Conservation (phyloP, 2,329 filamentous ascomycete genomes). For the Talaromyces sp. region DNA sequence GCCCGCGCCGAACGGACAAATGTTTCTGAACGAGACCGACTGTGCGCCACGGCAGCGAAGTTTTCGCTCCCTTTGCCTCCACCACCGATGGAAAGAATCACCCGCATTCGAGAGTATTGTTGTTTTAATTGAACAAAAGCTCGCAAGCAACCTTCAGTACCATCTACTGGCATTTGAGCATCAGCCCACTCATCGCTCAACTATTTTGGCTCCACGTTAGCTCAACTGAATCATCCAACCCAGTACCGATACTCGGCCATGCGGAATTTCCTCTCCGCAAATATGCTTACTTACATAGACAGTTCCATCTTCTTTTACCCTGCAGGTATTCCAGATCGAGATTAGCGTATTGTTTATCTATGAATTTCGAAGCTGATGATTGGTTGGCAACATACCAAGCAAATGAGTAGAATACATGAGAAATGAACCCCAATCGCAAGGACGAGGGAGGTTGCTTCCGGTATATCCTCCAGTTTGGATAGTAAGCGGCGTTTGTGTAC, state of each 20-base stretch:
- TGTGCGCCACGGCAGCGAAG: conserved; percentile 69
- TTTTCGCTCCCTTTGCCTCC: conserved; percentile 63
- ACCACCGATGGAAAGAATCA: conserved; percentile 78
- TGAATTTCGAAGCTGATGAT: conserved; percentile 14
- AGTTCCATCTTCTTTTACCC: conserved; percentile 69
- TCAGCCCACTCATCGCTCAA: conserved; percentile 80
- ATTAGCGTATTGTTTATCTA: conserved; percentile 28
- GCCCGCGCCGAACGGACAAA: conserved; percentile 70
- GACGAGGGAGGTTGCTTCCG: conserved; percentile 71
- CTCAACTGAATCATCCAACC: neutral
- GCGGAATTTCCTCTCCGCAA: neutral
- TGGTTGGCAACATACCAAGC: conserved; percentile 54
- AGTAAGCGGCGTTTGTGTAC: conserved; percentile 75
- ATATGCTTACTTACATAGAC: conserved; percentile 65
- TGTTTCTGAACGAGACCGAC: conserved; percentile 62
- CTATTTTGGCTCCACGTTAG: conserved; percentile 46
- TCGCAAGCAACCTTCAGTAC: conserved; percentile 69
- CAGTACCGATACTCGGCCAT: neutral
- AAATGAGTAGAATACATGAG: conserved; percentile 82
- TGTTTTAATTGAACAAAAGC: conserved; percentile 74
- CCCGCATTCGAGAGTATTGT: conserved; percentile 69
- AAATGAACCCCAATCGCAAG: conserved; percentile 75
- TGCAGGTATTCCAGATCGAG: conserved; percentile 38
- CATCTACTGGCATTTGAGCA: conserved; percentile 70
- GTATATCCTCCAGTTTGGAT: conserved; percentile 78